Percentiles rank a stretch among this genome's conserved stretches.
These are phyloP conservation scores for Licmophora abbreviata DNA, from an alignment of 108 stramenopile genomes.

Conservation along the genomic window DNA sequence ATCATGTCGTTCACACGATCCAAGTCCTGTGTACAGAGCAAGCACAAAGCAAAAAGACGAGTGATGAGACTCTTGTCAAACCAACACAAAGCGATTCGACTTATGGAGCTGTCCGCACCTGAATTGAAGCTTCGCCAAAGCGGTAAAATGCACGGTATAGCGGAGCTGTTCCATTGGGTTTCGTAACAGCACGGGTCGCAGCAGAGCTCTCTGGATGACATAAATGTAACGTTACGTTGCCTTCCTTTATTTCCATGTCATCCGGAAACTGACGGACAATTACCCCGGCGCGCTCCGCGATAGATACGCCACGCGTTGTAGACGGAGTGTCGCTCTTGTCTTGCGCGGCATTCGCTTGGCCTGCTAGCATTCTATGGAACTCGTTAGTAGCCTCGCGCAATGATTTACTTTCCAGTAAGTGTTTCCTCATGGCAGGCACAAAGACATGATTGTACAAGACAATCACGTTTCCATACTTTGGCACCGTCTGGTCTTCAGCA, in stretches of 20 bases:
- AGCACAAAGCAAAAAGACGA: background rate
- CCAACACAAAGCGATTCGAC: background rate
- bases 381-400: constrained; percentile 5
- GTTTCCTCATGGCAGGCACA: constrained; percentile 23
- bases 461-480: constrained; percentile 21
- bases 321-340: background rate
- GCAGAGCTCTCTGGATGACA: background rate
- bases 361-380: no score
- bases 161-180: no score
- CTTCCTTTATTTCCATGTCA: background rate
- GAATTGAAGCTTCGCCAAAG: background rate
- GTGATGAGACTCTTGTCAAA: background rate
- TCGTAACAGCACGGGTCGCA: background rate
- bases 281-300: background rate
- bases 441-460: constrained; percentile 34
- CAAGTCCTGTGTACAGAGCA: background rate
- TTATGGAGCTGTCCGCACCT: background rate
- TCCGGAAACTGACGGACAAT: background rate
- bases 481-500: constrained; percentile 3
- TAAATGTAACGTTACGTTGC: background rate
- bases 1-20: constrained; percentile 1
- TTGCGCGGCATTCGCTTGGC: background rate
- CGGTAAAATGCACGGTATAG: background rate
- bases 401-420: constrained; percentile 24
- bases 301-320: no score